Evolutionary conservation across 768 basidiomycete genomes (phyloP).

Genomic region (Kwoniella mangroviensis): DNA sequence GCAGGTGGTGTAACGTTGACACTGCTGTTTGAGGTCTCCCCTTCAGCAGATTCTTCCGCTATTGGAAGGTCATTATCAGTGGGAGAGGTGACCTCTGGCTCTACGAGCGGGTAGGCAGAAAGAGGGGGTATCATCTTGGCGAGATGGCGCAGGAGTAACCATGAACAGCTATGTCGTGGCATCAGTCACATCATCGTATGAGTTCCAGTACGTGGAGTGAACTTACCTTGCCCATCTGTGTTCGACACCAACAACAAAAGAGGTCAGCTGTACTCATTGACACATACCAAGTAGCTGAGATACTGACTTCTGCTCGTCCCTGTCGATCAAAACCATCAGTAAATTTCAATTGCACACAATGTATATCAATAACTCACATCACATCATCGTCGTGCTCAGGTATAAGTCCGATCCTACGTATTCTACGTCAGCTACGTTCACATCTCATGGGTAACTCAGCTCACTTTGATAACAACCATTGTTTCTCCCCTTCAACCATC

Average conservation of each 20-base stretch:
- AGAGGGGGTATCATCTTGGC: conserved; percentile 60
- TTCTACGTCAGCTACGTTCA: not conserved
- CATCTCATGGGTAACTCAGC: not conserved
- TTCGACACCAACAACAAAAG: not conserved
- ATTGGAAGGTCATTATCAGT: conserved; percentile 19
- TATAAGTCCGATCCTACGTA: conserved; percentile 70
- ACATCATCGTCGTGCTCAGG: conserved; percentile 69
- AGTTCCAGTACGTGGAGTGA: too few species aligned
- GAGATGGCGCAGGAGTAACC: conserved; percentile 75
- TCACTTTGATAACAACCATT: conserved; percentile 72
- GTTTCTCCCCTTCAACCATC: conserved; percentile 73
- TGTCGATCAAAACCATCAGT: conserved; percentile 57
- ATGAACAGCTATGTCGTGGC: conserved; percentile 66
- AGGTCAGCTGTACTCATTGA: not conserved
- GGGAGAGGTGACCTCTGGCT: not conserved
- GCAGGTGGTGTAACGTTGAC: conserved; percentile 66
- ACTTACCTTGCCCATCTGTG: conserved; percentile 35
- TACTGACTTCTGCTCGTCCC: conserved; percentile 75
- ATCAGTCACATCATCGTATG: too few species aligned
- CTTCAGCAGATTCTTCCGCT: conserved; percentile 8
- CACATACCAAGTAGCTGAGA: not conserved
- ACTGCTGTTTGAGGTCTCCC: conserved; percentile 57
- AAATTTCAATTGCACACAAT: too few species aligned
- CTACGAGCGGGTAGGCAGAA: conserved; percentile 8
- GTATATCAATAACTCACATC: conserved; percentile 39